These are phyloP conservation scores for Eimeria falciformis DNA, from an alignment of 169 alveolate genomes.

Conservation along the genomic window DNA sequence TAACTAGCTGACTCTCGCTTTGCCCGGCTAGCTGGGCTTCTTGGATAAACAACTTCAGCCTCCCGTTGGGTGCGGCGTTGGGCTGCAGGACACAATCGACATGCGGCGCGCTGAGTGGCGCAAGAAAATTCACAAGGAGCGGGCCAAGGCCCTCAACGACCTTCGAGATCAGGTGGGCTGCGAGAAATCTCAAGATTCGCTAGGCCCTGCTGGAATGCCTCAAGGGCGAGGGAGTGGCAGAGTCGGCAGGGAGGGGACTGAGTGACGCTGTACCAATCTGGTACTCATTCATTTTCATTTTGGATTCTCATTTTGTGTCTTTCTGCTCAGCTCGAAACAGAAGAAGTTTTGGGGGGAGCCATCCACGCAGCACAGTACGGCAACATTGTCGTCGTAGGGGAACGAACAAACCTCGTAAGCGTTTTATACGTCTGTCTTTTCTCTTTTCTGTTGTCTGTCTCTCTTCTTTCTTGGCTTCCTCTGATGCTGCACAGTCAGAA, in stretches of 20 bases:
- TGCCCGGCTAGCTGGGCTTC: too few species aligned
- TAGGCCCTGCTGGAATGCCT: too few species aligned
- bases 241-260: too few species aligned
- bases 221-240: too few species aligned
- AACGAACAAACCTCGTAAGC: constrained; percentile 86
- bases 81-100: constrained; percentile 91
- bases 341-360: constrained; percentile 93
- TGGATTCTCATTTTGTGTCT: not conserved
- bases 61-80: not conserved
- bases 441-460: not conserved
- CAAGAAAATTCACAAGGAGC: constrained; percentile 91
- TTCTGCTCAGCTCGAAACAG: constrained; percentile 84
- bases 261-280: too few species aligned
- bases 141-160: constrained; percentile 93
- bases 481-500: not conserved
- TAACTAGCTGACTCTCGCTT: too few species aligned
- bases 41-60: too few species aligned
- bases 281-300: too few species aligned
- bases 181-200: too few species aligned
- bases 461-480: not conserved
- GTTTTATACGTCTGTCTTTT: not conserved
- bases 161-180: constrained; percentile 86
- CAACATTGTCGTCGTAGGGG: constrained; percentile 92
- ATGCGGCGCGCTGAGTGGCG: constrained; percentile 93
- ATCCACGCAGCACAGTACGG: constrained; percentile 94